Base-by-base conservation (phyloP, 495 filamentous ascomycete genomes). In the Lasiosphaeria hispida region DNA sequence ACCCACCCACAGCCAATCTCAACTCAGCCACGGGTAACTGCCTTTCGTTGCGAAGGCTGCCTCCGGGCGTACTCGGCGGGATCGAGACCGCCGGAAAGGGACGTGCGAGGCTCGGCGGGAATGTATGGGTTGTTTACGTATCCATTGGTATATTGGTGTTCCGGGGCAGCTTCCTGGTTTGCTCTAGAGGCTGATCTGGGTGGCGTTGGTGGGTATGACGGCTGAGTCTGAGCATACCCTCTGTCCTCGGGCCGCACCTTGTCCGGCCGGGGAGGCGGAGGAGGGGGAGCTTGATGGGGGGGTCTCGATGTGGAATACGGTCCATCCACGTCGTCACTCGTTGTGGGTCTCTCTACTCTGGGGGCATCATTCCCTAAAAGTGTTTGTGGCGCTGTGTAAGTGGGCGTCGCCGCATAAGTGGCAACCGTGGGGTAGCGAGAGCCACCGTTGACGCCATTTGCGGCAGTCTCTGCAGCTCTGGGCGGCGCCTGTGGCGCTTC, bases 211-310 rank as follows among this genome's bases (percentile, higher is more conserved):
- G 57, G 17, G 37, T 63, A 58, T n/a, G 52, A 39, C 41, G 43
- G 48, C 39, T 54, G 52, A 34, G 36, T 35, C 10, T 50, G 40
- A 6, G 37, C 50, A 23, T 44, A 23, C 14, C 9, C 15, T 4
- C 48, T n/a, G 8, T 60, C 57, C 8, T 64, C 64, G 10, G 60
- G 14, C 13, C 64, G 57, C 10, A 69, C 62, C 63, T 71, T 71
- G 13, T 64, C 66, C 0, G 69, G 69, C 4, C 69, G 64, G 2
- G 64, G 68, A 0, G 69, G 69, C 4, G 69, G 69, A 6, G 66
- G 62, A 7, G 60, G 64, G 7, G 57, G 61, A 4, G 58, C 54
- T 36, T 61, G 57, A 39, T 53, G 56, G 0, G 62, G 62, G 0
- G 64, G 36, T 2, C 57, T 57, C 10, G 60, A 47, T 0, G 37